These are phyloP conservation scores for Magnusiomyces paraingens DNA, from an alignment of 1,139 yeast genomes.

Conservation along the genomic window DNA sequence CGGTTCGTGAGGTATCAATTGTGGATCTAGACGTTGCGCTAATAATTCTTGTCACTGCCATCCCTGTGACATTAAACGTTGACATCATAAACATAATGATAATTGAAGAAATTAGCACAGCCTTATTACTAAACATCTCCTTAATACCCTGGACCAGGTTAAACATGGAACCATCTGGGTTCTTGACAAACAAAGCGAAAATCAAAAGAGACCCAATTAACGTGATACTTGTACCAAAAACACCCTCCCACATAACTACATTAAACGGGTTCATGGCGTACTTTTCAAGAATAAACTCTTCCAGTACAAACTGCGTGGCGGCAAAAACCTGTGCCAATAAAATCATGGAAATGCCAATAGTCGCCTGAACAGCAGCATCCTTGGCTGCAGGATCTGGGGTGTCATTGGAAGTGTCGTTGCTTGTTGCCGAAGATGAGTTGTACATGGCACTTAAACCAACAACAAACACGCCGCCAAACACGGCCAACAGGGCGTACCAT, in stretches of 20 bases:
- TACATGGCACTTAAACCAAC: conserved; percentile 62
- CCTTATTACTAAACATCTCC: conserved; percentile 42
- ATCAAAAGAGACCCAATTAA: conserved; percentile 39
- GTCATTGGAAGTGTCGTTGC: conserved; percentile 13
- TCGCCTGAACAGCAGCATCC: conserved; percentile 26
- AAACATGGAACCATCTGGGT: conserved; percentile 46
- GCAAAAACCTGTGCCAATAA: conserved; percentile 59
- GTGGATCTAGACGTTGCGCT: conserved; percentile 79
- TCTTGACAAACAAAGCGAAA: conserved; percentile 41
- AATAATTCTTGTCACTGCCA: conserved; percentile 56
- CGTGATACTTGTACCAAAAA: conserved; percentile 52
- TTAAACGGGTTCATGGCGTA: conserved; percentile 55
- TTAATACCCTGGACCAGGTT: conserved; percentile 48
- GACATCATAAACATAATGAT: conserved; percentile 69
- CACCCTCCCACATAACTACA: conserved; percentile 71
- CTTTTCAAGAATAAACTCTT: conserved; percentile 57
- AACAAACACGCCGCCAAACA: conserved; percentile 59
- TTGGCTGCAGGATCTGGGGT: conserved; percentile 11
- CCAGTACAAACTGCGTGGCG: conserved; percentile 73
- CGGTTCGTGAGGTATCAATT: conserved; percentile 70
- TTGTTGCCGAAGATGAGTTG: not conserved
- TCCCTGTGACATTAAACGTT: conserved; percentile 66
- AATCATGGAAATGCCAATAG: conserved; percentile 54
- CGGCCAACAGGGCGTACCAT: conserved; percentile 59
- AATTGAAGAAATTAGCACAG: conserved; percentile 47